Percentiles rank a stretch among this genome's conserved stretches.
Evolutionary conservation across 148 eudicot species (phyloP).

Genomic region (Dysphania ambrosioides): DNA sequence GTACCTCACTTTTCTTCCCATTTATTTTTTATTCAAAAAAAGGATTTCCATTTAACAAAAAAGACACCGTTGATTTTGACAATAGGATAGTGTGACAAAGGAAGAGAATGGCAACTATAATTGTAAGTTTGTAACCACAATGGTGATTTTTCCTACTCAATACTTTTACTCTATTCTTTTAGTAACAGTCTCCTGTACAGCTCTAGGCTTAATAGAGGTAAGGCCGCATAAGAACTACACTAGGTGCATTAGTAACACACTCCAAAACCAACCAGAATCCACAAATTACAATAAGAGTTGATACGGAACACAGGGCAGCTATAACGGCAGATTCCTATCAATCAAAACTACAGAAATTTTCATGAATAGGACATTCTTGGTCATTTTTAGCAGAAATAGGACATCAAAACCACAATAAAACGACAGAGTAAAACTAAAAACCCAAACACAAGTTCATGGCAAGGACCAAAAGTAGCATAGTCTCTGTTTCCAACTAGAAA

Average conservation of each 20-base stretch:
- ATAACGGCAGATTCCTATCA: background rate
- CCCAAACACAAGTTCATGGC: background rate
- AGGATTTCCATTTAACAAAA: background rate
- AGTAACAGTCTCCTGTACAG: background rate
- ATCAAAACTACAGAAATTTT: background rate
- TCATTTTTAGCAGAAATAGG: background rate
- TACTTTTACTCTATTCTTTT: background rate
- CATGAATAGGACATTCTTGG: background rate
- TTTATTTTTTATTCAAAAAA: background rate
- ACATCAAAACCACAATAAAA: background rate
- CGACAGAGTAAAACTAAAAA: background rate
- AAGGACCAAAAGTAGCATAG: background rate
- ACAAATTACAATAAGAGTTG: background rate
- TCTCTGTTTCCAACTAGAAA: background rate
- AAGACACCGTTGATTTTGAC: background rate
- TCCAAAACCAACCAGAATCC: background rate
- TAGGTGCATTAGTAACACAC: background rate
- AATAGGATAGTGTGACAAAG: background rate
- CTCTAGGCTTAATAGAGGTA: background rate
- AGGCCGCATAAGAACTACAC: background rate
- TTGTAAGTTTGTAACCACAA: background rate
- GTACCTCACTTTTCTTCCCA: background rate
- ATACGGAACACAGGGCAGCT: background rate
- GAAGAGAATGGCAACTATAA: background rate
- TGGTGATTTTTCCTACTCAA: too few relatives aligned